Evolutionary conservation across 768 basidiomycete species (phyloP).

Genomic region (Albatrellus ellisii): DNA sequence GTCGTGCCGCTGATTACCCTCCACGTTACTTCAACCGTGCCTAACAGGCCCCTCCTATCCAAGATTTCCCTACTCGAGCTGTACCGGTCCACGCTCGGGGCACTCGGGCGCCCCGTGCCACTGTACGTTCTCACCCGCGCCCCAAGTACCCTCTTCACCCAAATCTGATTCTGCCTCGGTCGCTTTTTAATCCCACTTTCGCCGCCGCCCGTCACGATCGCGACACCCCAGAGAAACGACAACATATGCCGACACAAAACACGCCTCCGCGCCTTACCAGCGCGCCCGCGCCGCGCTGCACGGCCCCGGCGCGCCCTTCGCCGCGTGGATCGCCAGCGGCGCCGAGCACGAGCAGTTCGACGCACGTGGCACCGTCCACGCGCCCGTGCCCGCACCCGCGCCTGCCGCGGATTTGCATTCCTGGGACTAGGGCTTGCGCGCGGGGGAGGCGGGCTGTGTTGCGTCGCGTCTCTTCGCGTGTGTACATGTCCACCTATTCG

Average conservation of each 20-base stretch:
- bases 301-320: conserved; percentile 33
- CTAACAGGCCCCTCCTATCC: conserved; percentile 34
- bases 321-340: conserved; percentile 52
- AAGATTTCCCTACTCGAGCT: conserved; percentile 42
- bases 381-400: too few relatives aligned
- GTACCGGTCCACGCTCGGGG: conserved; percentile 20
- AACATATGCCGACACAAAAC: conserved; percentile 37
- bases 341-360: conserved; percentile 39
- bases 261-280: conserved; percentile 31
- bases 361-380: too few relatives aligned
- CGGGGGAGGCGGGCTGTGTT: too few relatives aligned
- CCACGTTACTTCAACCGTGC: neutral
- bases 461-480: too few relatives aligned
- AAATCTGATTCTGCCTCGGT: neutral
- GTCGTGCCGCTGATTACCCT: neutral
- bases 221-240: conserved; percentile 8
- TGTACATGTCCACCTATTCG: too few relatives aligned
- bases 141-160: neutral
- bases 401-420: too few relatives aligned
- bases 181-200: too few relatives aligned
- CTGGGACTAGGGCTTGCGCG: too few relatives aligned
- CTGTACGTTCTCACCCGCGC: conserved; percentile 6
- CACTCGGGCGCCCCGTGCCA: conserved; percentile 8
- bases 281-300: conserved; percentile 34
- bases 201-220: too few relatives aligned